phyloP scores from a whole-genome alignment of 768 basidiomycete species.

The Pisolithus marmoratus region DNA sequence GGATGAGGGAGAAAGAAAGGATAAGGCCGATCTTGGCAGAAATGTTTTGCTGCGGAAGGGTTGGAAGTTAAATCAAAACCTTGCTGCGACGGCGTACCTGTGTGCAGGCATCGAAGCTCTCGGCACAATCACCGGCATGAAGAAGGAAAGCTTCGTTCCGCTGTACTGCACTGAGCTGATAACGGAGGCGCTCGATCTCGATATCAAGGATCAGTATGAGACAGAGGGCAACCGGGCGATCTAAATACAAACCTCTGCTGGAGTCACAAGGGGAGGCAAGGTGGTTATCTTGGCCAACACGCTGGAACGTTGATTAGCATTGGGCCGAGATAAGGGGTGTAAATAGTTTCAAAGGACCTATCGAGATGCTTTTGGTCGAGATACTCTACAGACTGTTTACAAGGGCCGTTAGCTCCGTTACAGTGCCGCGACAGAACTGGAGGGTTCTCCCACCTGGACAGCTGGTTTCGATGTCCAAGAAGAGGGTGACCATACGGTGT shows the following conservation, averaged over 20 bases:
- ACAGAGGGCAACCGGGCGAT: background rate
- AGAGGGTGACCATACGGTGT: conserved; percentile 55
- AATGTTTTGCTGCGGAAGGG: conserved; percentile 65
- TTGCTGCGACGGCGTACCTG: conserved; percentile 45
- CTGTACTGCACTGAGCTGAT: conserved; percentile 76
- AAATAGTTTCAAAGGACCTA: conserved; percentile 37
- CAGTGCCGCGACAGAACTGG: background rate
- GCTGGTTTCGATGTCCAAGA: conserved; percentile 77
- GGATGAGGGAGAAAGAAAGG: conserved; percentile 89
- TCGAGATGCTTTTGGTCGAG: conserved; percentile 57
- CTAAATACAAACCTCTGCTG: conserved; percentile 69
- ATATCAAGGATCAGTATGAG: conserved; percentile 16
- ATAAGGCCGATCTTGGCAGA: conserved; percentile 86
- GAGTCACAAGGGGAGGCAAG: conserved; percentile 88
- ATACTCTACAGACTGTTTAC: conserved; percentile 60
- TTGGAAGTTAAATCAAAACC: conserved; percentile 9
- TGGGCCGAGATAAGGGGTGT: background rate
- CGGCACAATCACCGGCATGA: conserved; percentile 98
- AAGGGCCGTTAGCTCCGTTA: background rate
- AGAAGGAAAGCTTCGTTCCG: conserved; percentile 87
- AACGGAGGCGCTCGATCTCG: conserved; percentile 78
- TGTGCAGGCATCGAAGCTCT: conserved; percentile 88
- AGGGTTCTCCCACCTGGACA: conserved; percentile 54
- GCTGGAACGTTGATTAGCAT: conserved; percentile 32
- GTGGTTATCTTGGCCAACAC: conserved; percentile 72